Evolutionary conservation across 257 asterid species (phyloP), one percentile per base, ranked within the genome.

Genomic region (Anisodus acutangulus): DNA sequence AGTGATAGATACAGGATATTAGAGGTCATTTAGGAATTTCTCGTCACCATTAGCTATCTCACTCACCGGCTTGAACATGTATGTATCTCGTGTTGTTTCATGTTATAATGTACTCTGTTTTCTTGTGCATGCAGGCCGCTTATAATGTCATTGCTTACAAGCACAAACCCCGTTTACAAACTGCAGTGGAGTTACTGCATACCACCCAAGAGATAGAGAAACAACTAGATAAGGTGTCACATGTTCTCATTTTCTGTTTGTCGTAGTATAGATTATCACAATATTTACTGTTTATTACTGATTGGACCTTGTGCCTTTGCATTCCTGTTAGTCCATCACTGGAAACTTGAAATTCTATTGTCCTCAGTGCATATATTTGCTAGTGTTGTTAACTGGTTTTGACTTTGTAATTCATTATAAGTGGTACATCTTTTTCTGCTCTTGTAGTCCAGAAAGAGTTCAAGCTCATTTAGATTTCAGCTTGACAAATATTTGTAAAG

Each of bases 151-250:
- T 93, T 76, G 87, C 93, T 31, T 97, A 97, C 92, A 91, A 87
- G 83, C 91, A 97, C 60, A 97, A 90, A 79, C 99, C 99, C 5
- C 97, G 99, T 57, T 68, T 97, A 19, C 84, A 92, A 80, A 95
- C 98, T n/a, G 99, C 98, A 62, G 67, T 91, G 88, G 97, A 97
- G 90, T 84, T 97, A 90, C 89, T 97, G 76, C 84, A 89, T 80
- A 93, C 98, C 68, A 94, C 99, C 45, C 85, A 89, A 82, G 93
- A 95, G 86, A 91, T 97, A 60, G 99, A 94, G 85, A 85, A 87
- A 62, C 88, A 87, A 85, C 92, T 97, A 79, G 91, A 92, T 83
- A 91, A 92, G 93, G 99, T 93, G 86, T 37, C 84, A 63, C 69
- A 43, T 22, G 13, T 67, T 54, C 1, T 66, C 7, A 22, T 43